Conservation (phyloP, 139 green algal genomes). For the Pycnococcus provasolii region DNA sequence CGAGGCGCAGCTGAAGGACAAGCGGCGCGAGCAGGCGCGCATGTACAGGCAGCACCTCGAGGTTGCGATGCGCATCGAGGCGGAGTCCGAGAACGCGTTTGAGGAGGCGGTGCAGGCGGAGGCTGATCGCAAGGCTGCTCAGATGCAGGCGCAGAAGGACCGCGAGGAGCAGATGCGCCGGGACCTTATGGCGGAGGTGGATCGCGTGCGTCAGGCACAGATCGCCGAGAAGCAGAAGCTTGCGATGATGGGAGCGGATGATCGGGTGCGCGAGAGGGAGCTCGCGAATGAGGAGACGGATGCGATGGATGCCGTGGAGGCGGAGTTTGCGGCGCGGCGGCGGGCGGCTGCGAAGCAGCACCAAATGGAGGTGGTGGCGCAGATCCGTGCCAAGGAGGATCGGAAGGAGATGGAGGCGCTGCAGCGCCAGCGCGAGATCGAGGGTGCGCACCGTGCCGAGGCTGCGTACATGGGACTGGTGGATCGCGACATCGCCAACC, state of each 20-base stretch:
- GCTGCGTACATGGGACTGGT: background rate
- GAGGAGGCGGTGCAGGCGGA: background rate
- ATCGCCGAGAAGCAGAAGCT: too few species aligned
- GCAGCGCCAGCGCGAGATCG: background rate
- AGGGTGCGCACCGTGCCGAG: background rate
- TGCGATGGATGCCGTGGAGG: background rate
- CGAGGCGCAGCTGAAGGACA: background rate
- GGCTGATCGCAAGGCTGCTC: background rate
- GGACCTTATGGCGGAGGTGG: background rate
- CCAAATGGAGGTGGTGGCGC: background rate
- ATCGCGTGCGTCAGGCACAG: background rate
- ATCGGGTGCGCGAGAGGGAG: too few species aligned
- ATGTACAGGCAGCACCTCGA: conserved; percentile 6
- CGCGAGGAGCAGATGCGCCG: background rate
- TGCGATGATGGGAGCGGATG: too few species aligned
- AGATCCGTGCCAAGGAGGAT: background rate
- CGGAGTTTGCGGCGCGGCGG: background rate
- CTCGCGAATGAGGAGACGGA: background rate
- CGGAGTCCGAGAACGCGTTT: conserved; percentile 5
- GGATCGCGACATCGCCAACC: background rate
- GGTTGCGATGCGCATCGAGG: conserved; percentile 1
- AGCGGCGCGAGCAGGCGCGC: background rate
- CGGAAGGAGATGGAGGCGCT: background rate
- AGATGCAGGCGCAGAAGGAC: background rate
- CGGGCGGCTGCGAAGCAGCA: background rate